Percentiles rank a stretch among this genome's conserved stretches.
These are phyloP conservation scores for Diphasiastrum complanatum DNA, from an alignment of 83 land plant genomes.

Conservation along the genomic window DNA sequence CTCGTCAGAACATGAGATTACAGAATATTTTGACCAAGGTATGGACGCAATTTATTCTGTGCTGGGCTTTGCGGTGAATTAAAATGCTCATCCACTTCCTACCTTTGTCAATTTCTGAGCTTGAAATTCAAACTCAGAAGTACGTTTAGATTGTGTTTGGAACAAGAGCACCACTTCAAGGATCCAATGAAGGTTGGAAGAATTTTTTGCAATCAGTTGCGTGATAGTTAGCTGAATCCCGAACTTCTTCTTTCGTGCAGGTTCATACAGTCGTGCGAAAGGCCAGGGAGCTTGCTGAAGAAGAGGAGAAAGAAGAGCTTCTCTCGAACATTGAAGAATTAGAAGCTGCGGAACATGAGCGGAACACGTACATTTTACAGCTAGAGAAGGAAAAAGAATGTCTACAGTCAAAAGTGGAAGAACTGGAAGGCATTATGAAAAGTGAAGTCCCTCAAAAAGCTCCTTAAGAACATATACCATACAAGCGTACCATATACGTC, in stretches of 20 bases:
- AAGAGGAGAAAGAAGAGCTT: slow-evolving; percentile 53
- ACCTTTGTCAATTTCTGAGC: too few relatives aligned
- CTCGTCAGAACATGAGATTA: slow-evolving; percentile 8
- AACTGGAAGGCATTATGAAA: too few relatives aligned
- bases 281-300: slow-evolving; percentile 39
- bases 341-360: slow-evolving; percentile 50
- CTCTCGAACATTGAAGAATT: slow-evolving; percentile 49
- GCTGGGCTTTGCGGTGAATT: too few relatives aligned
- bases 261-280: slow-evolving; percentile 50
- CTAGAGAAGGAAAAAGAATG: slow-evolving; percentile 63
- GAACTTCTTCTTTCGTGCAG: slow-evolving; percentile 47
- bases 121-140: background rate
- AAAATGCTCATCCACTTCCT: too few relatives aligned
- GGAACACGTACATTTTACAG: slow-evolving; percentile 55
- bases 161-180: background rate
- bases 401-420: too few relatives aligned
- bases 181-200: background rate
- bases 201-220: background rate
- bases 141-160: background rate
- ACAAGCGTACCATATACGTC: too few relatives aligned
- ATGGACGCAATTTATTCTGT: background rate
- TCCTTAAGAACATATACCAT: too few relatives aligned
- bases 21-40: slow-evolving; percentile 25
- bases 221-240: background rate
- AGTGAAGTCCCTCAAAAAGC: too few relatives aligned